Conservation (phyloP, 148 eudicot species). For the Hydrangea macrophylla region DNA sequence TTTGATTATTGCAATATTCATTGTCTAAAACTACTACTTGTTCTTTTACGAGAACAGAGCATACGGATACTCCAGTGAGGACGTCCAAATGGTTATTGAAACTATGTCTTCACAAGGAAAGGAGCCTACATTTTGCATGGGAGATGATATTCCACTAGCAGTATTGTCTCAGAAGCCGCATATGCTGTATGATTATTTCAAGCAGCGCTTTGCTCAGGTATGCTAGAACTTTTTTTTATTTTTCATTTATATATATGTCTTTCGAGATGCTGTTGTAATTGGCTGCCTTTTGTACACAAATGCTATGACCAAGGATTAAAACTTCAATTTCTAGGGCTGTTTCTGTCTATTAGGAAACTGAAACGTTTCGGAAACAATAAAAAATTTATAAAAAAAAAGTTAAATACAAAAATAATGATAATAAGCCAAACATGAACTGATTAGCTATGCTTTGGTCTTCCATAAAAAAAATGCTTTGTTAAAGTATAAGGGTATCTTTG, state of each 20-base stretch:
- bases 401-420: too few relatives aligned
- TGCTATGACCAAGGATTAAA: neutral
- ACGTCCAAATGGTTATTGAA: conserved; percentile 99
- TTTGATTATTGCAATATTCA: conserved; percentile 12
- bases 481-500: too few relatives aligned
- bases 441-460: too few relatives aligned
- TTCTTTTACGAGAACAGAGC: conserved; percentile 56
- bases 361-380: too few relatives aligned
- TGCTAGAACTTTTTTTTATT: neutral
- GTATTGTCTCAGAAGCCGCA: conserved; percentile 83
- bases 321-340: too few relatives aligned
- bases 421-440: too few relatives aligned
- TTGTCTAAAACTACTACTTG: conserved; percentile 16
- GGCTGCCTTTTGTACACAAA: neutral
- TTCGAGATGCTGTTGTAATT: too few relatives aligned
- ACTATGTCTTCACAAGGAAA: conserved; percentile 96
- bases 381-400: too few relatives aligned
- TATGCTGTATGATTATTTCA: conserved; percentile 93
- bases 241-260: too few relatives aligned
- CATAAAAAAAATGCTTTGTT: too few relatives aligned
- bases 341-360: too few relatives aligned
- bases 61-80: conserved; percentile 99
- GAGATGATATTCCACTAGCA: conserved; percentile 93
- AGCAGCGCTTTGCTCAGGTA: conserved; percentile 99
- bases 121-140: conserved; percentile 99